Conservation (phyloP, 129 eudicot genomes). For the Oenanthe sinensis region DNA sequence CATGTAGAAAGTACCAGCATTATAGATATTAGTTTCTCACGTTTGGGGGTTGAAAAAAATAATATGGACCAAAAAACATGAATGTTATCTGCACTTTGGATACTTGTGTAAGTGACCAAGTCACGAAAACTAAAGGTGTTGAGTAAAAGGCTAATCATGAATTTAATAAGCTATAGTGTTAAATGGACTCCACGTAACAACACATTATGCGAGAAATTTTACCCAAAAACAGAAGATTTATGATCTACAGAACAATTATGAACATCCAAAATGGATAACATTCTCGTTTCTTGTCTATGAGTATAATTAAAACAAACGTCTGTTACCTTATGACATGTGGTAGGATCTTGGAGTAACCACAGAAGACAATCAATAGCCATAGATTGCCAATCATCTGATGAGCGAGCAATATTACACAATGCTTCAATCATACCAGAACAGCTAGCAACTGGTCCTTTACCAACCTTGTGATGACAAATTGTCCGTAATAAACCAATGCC, state of each 20-base stretch:
- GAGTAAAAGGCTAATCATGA: neutral
- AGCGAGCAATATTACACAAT: conserved; percentile 84
- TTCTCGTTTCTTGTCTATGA: neutral
- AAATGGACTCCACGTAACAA: neutral
- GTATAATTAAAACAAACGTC: neutral
- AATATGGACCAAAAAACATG: neutral
- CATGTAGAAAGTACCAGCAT: no score
- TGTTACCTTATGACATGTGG: conserved; percentile 81
- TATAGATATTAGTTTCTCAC: neutral
- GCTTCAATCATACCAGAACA: conserved; percentile 84
- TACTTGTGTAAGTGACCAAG: neutral
- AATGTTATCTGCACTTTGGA: neutral
- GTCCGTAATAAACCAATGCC: conserved; percentile 91
- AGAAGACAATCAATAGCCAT: conserved; percentile 98
- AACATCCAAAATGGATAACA: neutral
- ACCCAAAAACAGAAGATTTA: neutral
- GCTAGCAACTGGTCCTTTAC: conserved; percentile 87
- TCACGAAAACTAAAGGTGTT: neutral
- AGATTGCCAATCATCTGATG: conserved; percentile 98
- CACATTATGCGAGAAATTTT: neutral
- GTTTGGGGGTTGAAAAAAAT: neutral
- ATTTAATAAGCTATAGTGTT: neutral
- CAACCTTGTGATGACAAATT: conserved; percentile 85
- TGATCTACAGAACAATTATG: neutral
- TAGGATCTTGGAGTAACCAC: conserved; percentile 93